These are phyloP conservation scores for Zarea fungicola DNA, from an alignment of 2,329 filamentous ascomycete species.

Conservation along the genomic window DNA sequence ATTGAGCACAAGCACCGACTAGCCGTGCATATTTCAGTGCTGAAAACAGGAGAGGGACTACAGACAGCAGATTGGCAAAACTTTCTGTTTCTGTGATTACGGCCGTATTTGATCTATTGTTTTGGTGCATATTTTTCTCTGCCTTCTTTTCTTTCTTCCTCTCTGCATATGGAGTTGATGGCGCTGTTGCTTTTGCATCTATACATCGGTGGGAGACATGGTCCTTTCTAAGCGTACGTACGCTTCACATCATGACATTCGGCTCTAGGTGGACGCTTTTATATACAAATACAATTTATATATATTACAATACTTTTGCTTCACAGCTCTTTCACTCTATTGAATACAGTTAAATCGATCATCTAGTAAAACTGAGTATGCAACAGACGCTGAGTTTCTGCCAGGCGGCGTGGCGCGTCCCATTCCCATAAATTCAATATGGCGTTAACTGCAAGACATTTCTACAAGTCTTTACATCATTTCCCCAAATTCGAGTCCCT, in stretches of 20 bases:
- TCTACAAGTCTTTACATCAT: no score
- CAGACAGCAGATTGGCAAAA: background rate
- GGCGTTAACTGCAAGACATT: no score
- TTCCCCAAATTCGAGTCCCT: background rate
- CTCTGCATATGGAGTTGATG: background rate
- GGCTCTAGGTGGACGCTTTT: background rate
- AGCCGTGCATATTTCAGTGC: background rate
- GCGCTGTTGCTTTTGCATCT: background rate
- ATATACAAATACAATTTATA: slow-evolving; percentile 1
- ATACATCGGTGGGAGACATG: background rate
- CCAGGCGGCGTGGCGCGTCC: no score
- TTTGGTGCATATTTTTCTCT: background rate
- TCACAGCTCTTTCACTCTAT: background rate
- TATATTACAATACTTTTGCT: background rate
- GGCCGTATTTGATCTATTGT: no score
- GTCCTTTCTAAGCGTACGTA: background rate
- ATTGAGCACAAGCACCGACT: slow-evolving; percentile 44
- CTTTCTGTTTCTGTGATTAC: background rate
- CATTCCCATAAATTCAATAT: no score
- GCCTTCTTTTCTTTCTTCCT: background rate
- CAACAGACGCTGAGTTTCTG: no score
- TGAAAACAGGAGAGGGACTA: background rate
- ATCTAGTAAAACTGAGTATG: no score
- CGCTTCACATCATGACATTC: background rate
- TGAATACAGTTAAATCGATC: no score